Percentiles rank a stretch among this genome's conserved stretches.
Conservation (phyloP, 2,329 filamentous ascomycete species). For the Didymella arachidicola region DNA sequence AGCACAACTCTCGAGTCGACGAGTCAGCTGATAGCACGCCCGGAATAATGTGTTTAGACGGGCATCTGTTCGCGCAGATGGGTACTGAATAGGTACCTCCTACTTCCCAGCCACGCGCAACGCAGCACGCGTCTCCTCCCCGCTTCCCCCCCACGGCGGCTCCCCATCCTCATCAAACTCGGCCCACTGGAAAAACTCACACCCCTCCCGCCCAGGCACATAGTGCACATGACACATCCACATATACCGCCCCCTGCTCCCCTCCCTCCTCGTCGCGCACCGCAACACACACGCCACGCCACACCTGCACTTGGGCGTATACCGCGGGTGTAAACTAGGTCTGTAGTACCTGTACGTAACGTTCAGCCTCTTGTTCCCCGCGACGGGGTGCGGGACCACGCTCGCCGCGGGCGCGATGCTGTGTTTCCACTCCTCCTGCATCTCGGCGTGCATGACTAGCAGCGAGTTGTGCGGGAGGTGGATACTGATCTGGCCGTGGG, state of each 20-base stretch:
- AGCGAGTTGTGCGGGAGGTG: constrained; percentile 94
- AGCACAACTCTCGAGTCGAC: too few species aligned
- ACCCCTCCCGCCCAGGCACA: constrained; percentile 66
- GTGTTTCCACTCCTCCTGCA: constrained; percentile 98
- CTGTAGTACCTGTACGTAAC: constrained; percentile 93
- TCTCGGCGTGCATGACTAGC: constrained; percentile 94
- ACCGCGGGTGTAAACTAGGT: constrained; percentile 74
- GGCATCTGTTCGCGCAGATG: too few species aligned
- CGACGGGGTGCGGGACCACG: constrained; percentile 84
- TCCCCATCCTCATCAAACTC: constrained; percentile 73
- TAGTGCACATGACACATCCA: constrained; percentile 91
- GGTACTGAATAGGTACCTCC: too few species aligned
- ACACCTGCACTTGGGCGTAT: constrained; percentile 82
- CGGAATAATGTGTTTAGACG: too few species aligned
- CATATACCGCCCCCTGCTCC: constrained; percentile 82
- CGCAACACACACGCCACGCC: constrained; percentile 72
- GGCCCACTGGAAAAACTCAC: constrained; percentile 44
- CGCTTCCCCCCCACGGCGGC: constrained; percentile 65
- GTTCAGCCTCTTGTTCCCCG: constrained; percentile 84
- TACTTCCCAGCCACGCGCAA: too few species aligned
- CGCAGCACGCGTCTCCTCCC: too few species aligned
- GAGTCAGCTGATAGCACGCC: too few species aligned
- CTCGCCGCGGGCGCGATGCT: constrained; percentile 75
- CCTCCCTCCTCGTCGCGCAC: constrained; percentile 79
- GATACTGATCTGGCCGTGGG: constrained; percentile 86